Evolutionary conservation across 2,329 filamentous ascomycete species (phyloP).

Genomic region (Dryadomyces sulphureus): DNA sequence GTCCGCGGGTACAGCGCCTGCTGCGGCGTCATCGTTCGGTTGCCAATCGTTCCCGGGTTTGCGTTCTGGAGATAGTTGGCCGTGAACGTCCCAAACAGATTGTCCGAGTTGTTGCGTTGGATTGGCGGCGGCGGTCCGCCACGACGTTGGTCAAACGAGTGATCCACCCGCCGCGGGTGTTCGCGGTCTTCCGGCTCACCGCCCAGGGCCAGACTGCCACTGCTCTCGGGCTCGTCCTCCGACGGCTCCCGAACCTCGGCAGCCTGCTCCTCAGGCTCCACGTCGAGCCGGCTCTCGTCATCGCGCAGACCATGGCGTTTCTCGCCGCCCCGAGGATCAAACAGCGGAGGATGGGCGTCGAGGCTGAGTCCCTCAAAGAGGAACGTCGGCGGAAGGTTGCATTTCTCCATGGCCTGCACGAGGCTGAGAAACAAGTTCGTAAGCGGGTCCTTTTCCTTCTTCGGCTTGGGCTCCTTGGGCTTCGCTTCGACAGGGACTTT

Average conservation of each 20-base stretch:
- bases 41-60: conserved; percentile 14
- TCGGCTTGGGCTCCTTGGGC: neutral
- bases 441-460: conserved; percentile 8
- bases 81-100: conserved; percentile 36
- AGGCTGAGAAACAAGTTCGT: conserved; percentile 19
- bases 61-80: conserved; percentile 32
- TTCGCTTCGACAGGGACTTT: conserved; percentile 4
- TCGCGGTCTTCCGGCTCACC: conserved; percentile 83
- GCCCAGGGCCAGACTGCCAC: conserved; percentile 72
- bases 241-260: conserved; percentile 29
- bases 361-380: conserved; percentile 12
- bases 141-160: conserved; percentile 41
- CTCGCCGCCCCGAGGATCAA: conserved; percentile 68
- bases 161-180: conserved; percentile 27
- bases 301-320: conserved; percentile 68
- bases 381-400: conserved; percentile 18
- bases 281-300: conserved; percentile 40
- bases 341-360: conserved; percentile 52
- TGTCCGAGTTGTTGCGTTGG: conserved; percentile 44
- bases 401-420: conserved; percentile 22
- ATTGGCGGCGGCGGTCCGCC: conserved; percentile 64
- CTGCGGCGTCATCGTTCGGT: conserved; percentile 13
- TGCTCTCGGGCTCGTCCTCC: conserved; percentile 69
- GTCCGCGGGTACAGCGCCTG: conserved; percentile 45
- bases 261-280: conserved; percentile 30